phyloP scores from a whole-genome alignment of 2,329 filamentous ascomycete species.

The Hypoxylon sp. region DNA sequence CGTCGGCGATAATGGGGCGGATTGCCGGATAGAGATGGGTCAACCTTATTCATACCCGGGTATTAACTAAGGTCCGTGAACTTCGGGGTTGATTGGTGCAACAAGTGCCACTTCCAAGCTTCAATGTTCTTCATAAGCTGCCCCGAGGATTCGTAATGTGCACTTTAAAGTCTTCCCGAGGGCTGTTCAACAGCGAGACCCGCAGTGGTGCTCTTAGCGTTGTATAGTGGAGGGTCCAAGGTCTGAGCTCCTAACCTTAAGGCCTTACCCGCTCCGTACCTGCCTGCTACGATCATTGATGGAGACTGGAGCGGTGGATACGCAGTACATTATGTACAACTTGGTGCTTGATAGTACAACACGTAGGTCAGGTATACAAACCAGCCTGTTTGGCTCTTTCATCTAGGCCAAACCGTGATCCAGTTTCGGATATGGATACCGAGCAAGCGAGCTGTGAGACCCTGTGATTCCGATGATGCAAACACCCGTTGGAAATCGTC shows the following conservation, averaged over 20 bases:
- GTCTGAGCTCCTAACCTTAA: conserved; percentile 1
- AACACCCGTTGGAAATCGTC: conserved; percentile 26
- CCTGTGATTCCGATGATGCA: conserved; percentile 29
- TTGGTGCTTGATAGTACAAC: conserved; percentile 25
- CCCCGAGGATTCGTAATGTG: background rate
- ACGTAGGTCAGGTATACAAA: conserved; percentile 8
- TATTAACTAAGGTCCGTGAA: background rate
- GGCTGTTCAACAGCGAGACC: conserved; percentile 2
- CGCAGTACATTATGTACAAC: background rate
- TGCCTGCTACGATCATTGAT: conserved; percentile 5
- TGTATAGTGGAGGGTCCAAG: conserved; percentile 2
- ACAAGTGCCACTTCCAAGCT: background rate
- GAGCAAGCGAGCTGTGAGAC: conserved; percentile 25
- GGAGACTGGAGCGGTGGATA: background rate
- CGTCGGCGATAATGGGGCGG: conserved; percentile 19
- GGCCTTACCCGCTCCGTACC: conserved; percentile 21
- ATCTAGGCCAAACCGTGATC: conserved; percentile 1
- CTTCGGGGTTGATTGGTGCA: conserved; percentile 23
- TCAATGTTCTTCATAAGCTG: conserved; percentile 4
- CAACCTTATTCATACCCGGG: background rate
- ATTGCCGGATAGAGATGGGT: conserved; percentile 18
- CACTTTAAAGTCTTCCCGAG: conserved; percentile 4
- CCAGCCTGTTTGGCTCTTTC: conserved; percentile 18
- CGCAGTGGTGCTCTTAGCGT: conserved; percentile 10
- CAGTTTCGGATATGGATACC: conserved; percentile 41